Evolutionary conservation across 2,329 filamentous ascomycete species (phyloP), one percentile per base, ranked within the genome.

Genomic region (Keithomyces neogunnii): DNA sequence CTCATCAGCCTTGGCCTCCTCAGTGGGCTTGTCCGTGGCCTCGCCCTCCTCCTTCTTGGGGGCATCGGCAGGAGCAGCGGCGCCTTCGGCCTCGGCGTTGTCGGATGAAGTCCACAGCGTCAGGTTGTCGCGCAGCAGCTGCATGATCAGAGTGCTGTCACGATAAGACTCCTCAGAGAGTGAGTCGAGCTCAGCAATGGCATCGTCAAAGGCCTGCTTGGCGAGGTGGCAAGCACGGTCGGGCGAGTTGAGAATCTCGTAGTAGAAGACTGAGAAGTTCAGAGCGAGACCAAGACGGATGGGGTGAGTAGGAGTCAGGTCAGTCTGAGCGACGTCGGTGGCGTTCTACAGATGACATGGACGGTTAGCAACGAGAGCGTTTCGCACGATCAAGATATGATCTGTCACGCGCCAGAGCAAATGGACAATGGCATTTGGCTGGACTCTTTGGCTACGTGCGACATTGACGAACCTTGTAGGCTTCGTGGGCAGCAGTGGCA

Each of bases 201-300:
- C 92, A 72, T 96, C 92, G 71, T 97, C 92, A 68, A 97, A 97
- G 48, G 93, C 92, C 80, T 97, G 92, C 85, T 97, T 97, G 74
- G 92, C 92, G 61, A 97, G 85, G 72, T 97, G 92, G 84, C 92
- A 97, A 68, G 92, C 92, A 69, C 88, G 89, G 75, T 96, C 91
- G 66, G 91, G 92, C 36, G 91, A 95, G 86, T 96, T 97, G 69
- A 96, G 80, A 71, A 96, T 96, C 82, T 96, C 93, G 75, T 96
- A 96, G 84, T 96, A 96, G 81, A 96, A 96, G 66, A 96, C 92
- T 59, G 91, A 96, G 84, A 97, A 96, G 86, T 96, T 97, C 63
- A 97, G 85, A 62, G 92, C 92, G 66, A 97, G 86, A 73, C 92
- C 92, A 60, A 97, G 89, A 67, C 92, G 91, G 78, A 97, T 97